Conservation (phyloP, 805 yeast genomes). For the Myxozyma kluyveri region DNA sequence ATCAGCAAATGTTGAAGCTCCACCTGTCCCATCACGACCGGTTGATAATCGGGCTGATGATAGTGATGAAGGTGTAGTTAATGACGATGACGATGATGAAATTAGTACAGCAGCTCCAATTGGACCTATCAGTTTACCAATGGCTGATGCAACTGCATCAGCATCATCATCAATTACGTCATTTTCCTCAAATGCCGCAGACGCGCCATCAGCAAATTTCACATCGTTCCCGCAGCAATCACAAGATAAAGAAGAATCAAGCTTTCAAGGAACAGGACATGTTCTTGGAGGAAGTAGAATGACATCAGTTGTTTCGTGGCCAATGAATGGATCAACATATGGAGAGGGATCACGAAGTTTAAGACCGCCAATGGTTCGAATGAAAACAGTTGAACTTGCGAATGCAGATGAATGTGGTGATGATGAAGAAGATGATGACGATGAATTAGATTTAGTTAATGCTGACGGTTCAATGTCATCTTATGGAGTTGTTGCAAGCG, state of each 20-base stretch:
- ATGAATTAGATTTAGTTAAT: background rate
- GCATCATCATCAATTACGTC: constrained; percentile 2
- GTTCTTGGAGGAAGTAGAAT: constrained; percentile 10
- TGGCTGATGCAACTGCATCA: constrained; percentile 6
- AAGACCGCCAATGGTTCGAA: background rate
- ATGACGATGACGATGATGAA: background rate
- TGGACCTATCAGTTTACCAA: too few species aligned
- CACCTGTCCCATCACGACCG: background rate
- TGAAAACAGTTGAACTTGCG: background rate
- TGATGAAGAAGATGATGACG: background rate
- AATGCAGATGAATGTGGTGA: background rate
- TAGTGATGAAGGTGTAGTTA: background rate
- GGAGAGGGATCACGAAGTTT: background rate
- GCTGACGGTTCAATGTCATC: background rate
- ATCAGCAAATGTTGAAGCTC: background rate
- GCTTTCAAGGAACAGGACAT: constrained; percentile 21
- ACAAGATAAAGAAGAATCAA: background rate
- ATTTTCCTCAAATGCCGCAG: background rate
- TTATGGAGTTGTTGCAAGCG: background rate
- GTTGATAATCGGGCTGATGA: background rate
- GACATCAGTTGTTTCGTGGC: background rate
- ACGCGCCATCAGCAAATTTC: too few species aligned
- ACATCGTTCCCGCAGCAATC: too few species aligned
- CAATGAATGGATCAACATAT: background rate
- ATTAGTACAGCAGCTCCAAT: too few species aligned